phyloP scores from a whole-genome alignment of 208 protist genomes.

The Porcisia hertigi region DNA sequence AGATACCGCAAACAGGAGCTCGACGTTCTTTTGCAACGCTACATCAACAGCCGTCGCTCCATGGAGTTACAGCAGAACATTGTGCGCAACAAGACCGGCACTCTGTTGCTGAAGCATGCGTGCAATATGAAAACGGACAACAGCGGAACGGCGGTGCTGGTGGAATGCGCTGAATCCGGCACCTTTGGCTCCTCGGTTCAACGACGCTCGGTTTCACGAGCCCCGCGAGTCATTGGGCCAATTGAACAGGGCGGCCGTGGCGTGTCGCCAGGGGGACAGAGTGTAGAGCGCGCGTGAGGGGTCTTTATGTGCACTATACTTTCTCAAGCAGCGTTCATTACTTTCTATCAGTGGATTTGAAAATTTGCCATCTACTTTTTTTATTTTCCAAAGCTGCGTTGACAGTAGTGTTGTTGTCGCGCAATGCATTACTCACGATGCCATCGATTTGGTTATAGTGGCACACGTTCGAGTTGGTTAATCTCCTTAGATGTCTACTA shows the following conservation, averaged over 20 bases:
- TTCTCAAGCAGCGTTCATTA: background rate
- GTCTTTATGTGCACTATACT: background rate
- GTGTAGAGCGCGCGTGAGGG: background rate
- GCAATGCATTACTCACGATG: background rate
- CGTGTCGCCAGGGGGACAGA: background rate
- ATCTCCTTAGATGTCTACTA: background rate
- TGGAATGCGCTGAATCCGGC: constrained; percentile 74
- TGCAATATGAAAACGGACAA: constrained; percentile 82
- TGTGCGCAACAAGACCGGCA: constrained; percentile 84
- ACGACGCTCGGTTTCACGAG: constrained; percentile 48
- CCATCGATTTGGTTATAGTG: background rate
- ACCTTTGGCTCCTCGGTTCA: constrained; percentile 77
- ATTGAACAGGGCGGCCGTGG: background rate
- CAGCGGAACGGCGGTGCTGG: constrained; percentile 69
- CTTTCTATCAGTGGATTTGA: background rate
- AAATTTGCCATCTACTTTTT: background rate
- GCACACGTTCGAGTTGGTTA: background rate
- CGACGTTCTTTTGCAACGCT: constrained; percentile 85
- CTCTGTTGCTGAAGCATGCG: constrained; percentile 85
- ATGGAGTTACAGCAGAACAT: constrained; percentile 90
- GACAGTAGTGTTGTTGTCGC: background rate
- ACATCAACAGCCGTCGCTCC: constrained; percentile 83
- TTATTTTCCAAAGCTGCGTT: background rate
- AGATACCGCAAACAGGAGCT: constrained; percentile 83
- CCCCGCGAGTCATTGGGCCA: constrained; percentile 12